Percentiles rank a stretch among this genome's conserved stretches.
phyloP scores from a whole-genome alignment of 2,329 filamentous ascomycete species.

The Colletotrichum godetiae region DNA sequence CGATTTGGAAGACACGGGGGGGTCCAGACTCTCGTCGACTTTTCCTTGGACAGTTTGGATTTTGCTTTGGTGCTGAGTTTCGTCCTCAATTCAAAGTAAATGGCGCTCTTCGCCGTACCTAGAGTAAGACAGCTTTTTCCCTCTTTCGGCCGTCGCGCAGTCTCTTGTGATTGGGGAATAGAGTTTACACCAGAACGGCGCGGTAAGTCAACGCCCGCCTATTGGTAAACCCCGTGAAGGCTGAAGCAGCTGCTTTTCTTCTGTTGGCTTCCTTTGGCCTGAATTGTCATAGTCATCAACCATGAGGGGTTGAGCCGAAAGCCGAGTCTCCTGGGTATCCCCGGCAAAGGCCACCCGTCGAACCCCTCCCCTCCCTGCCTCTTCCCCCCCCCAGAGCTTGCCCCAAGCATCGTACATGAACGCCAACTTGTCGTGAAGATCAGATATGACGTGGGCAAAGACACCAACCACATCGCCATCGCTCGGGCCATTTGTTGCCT shows the following conservation, averaged over 20 bases:
- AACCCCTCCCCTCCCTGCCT: background rate
- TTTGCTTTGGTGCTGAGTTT: background rate
- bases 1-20: background rate
- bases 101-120: background rate
- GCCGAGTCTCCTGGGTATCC: slow-evolving; percentile 24
- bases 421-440: background rate
- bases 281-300: slow-evolving; percentile 10
- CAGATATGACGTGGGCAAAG: slow-evolving; percentile 4
- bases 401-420: background rate
- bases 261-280: background rate
- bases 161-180: background rate
- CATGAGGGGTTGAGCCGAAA: slow-evolving; percentile 15
- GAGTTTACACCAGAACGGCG: slow-evolving; percentile 1
- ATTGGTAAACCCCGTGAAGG: background rate
- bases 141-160: background rate
- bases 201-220: background rate
- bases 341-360: slow-evolving; percentile 15
- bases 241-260: background rate
- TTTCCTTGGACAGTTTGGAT: background rate
- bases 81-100: background rate
- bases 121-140: background rate
- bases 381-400: background rate
- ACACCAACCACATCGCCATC: background rate
- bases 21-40: background rate
- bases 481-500: background rate